Evolutionary conservation across 2,329 filamentous ascomycete species (phyloP).

Genomic region (Rutstroemia sp.): DNA sequence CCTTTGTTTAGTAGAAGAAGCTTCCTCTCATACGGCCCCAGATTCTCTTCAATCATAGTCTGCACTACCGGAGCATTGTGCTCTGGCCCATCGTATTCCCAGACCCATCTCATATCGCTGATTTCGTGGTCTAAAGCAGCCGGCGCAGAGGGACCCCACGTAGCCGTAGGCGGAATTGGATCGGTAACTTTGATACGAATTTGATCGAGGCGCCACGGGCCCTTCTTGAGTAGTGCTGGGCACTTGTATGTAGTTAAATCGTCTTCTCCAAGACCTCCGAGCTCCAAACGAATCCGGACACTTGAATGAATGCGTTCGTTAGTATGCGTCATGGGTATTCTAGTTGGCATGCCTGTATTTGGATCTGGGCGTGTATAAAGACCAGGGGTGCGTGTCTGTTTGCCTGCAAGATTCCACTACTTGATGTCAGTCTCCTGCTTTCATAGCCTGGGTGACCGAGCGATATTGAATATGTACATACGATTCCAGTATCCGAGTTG

Average conservation of each 20-base stretch:
- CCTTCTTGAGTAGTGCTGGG: conserved; percentile 30
- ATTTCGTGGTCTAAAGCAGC: conserved; percentile 17
- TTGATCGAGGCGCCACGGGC: conserved; percentile 21
- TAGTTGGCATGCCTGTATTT: conserved; percentile 31
- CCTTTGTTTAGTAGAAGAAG: conserved; percentile 35
- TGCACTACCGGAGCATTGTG: conserved; percentile 34
- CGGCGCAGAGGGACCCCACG: conserved; percentile 22
- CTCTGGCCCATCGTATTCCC: conserved; percentile 44
- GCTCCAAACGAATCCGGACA: conserved; percentile 31
- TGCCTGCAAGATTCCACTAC: conserved; percentile 36
- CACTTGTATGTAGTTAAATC: conserved; percentile 30
- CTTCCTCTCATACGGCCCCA: conserved; percentile 46
- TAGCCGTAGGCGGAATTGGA: conserved; percentile 31
- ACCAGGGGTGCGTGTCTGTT: conserved; percentile 29
- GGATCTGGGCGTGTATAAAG: conserved; percentile 33
- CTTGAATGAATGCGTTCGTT: conserved; percentile 33
- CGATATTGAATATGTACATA: conserved; percentile 20
- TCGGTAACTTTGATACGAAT: conserved; percentile 20
- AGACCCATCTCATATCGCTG: conserved; percentile 40
- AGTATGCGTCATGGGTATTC: conserved; percentile 32
- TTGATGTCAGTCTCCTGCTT: neutral
- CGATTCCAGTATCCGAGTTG: conserved; percentile 24
- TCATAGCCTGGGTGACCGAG: too few species aligned
- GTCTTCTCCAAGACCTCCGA: conserved; percentile 29
- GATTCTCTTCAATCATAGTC: conserved; percentile 44